Conservation (phyloP, 1,139 yeast genomes). For the Zhuliangozyma blackwelliae region DNA sequence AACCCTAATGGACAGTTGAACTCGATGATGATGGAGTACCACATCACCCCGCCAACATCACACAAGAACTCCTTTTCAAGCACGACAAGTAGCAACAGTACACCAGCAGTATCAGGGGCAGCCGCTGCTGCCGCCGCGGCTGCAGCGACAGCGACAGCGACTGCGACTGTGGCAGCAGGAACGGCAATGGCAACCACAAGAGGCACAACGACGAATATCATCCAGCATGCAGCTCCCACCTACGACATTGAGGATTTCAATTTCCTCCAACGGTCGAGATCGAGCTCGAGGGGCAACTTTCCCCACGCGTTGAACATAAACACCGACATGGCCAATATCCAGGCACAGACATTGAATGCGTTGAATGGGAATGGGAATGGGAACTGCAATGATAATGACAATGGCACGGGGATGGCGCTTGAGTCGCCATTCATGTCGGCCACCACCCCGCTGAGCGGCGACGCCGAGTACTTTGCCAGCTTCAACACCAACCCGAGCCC, state of each 20-base stretch:
- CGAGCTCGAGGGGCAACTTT: slow-evolving; percentile 22
- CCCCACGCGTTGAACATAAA: slow-evolving; percentile 40
- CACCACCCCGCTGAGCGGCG: slow-evolving; percentile 21
- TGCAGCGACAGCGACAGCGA: too few species aligned
- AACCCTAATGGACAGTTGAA: slow-evolving; percentile 17
- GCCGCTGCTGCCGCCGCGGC: too few species aligned
- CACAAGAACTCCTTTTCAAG: slow-evolving; percentile 31
- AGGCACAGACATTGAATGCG: slow-evolving; percentile 27
- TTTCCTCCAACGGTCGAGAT: slow-evolving; percentile 18
- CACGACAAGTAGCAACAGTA: too few species aligned
- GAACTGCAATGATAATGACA: too few species aligned
- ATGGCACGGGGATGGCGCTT: slow-evolving; percentile 19
- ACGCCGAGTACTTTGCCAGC: slow-evolving; percentile 31
- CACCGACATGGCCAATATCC: slow-evolving; percentile 32
- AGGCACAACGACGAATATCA: background rate
- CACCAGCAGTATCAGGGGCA: too few species aligned
- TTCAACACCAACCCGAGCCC: slow-evolving; percentile 5
- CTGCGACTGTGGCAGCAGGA: too few species aligned
- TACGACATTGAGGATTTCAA: slow-evolving; percentile 11
- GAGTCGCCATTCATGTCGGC: slow-evolving; percentile 47
- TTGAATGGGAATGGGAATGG: slow-evolving; percentile 18
- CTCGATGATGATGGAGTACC: slow-evolving; percentile 40
- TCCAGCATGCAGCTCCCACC: slow-evolving; percentile 3
- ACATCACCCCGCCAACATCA: slow-evolving; percentile 38
- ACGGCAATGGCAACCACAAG: slow-evolving; percentile 2